Conservation (phyloP, 2,329 filamentous ascomycete species). For the Aureobasidium musti region DNA sequence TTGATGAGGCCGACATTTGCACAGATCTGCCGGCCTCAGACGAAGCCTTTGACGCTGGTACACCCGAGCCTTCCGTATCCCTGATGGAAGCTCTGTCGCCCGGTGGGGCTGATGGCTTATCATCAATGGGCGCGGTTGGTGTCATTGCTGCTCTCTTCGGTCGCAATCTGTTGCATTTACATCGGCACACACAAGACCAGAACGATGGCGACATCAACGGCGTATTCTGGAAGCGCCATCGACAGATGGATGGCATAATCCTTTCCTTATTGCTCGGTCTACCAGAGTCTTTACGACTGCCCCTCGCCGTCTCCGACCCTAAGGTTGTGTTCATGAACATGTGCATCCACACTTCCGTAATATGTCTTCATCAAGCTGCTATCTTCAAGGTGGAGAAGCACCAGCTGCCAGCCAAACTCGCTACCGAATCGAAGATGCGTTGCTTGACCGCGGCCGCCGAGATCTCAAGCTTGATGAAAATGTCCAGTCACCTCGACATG, state of each 20-base stretch:
- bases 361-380: conserved; percentile 96
- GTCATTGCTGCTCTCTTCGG: conserved; percentile 89
- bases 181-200: conserved; percentile 67
- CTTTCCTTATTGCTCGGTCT: conserved; percentile 82
- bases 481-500: conserved; percentile 87
- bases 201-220: conserved; percentile 87
- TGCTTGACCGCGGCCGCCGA: conserved; percentile 93
- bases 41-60: conserved; percentile 79
- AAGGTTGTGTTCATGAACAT: conserved; percentile 95
- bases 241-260: conserved; percentile 84
- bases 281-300: conserved; percentile 78
- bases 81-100: conserved; percentile 70
- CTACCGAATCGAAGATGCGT: conserved; percentile 85
- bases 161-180: conserved; percentile 85
- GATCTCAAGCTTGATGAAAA: conserved; percentile 92
- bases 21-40: conserved; percentile 83
- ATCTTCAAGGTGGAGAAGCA: conserved; percentile 97
- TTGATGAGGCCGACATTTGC: conserved; percentile 88
- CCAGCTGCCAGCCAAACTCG: conserved; percentile 71
- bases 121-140: conserved; percentile 76
- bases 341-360: conserved; percentile 94
- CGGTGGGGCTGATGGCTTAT: conserved; percentile 71
- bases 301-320: conserved; percentile 70
- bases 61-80: conserved; percentile 68
- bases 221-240: conserved; percentile 93